phyloP scores from a whole-genome alignment of 2,329 filamentous ascomycete species.

The Apiospora pterosperma region DNA sequence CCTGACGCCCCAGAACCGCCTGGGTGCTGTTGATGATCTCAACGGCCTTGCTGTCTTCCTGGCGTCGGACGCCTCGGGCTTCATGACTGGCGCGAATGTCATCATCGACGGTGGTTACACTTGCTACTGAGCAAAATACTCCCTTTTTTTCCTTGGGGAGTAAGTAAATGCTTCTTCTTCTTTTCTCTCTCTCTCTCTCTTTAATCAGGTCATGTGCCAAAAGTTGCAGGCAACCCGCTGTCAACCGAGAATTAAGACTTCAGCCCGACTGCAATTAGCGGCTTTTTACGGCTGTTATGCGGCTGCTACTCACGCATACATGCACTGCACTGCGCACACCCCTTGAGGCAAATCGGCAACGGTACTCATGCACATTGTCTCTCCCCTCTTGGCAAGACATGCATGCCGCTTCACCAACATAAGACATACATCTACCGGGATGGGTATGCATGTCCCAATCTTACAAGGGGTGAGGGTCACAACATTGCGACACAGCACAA shows the following conservation, averaged over 20 bases:
- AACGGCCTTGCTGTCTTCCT: slow-evolving; percentile 77
- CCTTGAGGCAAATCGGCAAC: background rate
- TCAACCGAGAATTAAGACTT: background rate
- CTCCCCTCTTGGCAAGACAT: background rate
- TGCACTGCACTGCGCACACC: background rate
- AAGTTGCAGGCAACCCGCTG: background rate
- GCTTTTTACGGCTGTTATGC: background rate
- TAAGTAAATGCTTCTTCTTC: too few relatives aligned
- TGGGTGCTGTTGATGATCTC: slow-evolving; percentile 71
- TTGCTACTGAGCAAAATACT: slow-evolving; percentile 43
- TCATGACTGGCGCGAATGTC: slow-evolving; percentile 76
- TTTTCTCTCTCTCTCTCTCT: background rate
- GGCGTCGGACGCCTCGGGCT: slow-evolving; percentile 67
- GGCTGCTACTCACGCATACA: background rate
- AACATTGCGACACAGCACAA: background rate
- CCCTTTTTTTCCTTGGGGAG: background rate
- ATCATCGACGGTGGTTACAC: slow-evolving; percentile 70
- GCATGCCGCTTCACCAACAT: background rate
- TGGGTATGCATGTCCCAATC: background rate
- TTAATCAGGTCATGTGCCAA: background rate
- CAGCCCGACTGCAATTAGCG: background rate
- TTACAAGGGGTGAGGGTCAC: background rate
- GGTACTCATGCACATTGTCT: background rate
- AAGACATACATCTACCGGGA: background rate
- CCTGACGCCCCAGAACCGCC: slow-evolving; percentile 68